Evolutionary conservation across 768 basidiomycete genomes (phyloP).

Genomic region (Lactarius hengduanensis): DNA sequence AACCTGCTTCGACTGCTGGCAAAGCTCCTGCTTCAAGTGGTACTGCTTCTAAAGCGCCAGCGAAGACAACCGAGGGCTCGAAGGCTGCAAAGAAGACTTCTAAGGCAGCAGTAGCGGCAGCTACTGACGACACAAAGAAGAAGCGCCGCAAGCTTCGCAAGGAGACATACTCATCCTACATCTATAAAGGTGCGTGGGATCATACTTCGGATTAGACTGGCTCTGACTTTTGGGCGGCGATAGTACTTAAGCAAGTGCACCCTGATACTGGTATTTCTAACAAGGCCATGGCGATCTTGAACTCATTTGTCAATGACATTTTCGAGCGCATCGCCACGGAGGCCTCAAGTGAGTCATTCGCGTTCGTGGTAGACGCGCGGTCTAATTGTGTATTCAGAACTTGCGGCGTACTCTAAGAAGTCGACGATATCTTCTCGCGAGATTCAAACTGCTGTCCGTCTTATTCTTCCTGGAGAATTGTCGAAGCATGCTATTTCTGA

Average conservation of each 20-base stretch:
- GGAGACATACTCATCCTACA: constrained; percentile 94
- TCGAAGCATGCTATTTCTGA: constrained; percentile 99
- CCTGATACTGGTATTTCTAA: constrained; percentile 99
- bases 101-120: constrained; percentile 51
- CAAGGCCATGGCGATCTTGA: constrained; percentile 91
- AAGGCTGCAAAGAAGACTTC: constrained; percentile 62
- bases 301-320: constrained; percentile 93
- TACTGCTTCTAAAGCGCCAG: constrained; percentile 58
- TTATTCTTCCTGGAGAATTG: constrained; percentile 95
- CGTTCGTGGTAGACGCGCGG: not conserved
- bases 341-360: constrained; percentile 65
- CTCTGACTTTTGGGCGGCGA: constrained; percentile 13
- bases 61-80: constrained; percentile 47
- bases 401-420: constrained; percentile 98
- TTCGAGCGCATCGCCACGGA: constrained; percentile 91
- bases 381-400: constrained; percentile 52
- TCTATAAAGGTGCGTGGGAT: constrained; percentile 73
- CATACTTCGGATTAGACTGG: not conserved
- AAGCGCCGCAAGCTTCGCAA: constrained; percentile 84
- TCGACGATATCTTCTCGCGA: constrained; percentile 98
- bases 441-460: constrained; percentile 93
- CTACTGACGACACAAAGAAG: constrained; percentile 73
- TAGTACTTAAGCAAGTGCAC: constrained; percentile 96
- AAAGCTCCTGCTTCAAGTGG: constrained; percentile 73
- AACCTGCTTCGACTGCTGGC: constrained; percentile 83